Evolutionary conservation across 768 basidiomycete species (phyloP).

Genomic region (Termitomyces sp.): DNA sequence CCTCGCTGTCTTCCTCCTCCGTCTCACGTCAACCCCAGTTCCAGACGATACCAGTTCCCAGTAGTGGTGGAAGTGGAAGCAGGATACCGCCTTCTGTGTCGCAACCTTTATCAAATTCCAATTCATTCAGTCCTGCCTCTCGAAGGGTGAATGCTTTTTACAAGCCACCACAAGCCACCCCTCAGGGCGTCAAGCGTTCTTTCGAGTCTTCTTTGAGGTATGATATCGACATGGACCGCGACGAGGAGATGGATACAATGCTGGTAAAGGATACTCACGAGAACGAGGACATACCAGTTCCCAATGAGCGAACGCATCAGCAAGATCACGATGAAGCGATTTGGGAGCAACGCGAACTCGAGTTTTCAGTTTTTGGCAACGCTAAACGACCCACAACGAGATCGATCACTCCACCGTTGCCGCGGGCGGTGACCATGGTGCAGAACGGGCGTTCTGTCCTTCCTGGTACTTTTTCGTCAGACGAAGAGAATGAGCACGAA

Average conservation of each 20-base stretch:
- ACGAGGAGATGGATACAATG: slow-evolving; percentile 6
- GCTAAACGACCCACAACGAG: slow-evolving; percentile 7
- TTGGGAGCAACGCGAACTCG: slow-evolving; percentile 6
- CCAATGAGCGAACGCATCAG: slow-evolving; percentile 11
- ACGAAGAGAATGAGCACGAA: slow-evolving; percentile 32
- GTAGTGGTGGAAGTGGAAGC: background rate
- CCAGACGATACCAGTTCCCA: background rate
- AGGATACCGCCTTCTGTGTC: background rate
- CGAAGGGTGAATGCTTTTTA: slow-evolving; percentile 64
- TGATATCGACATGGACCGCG: slow-evolving; percentile 1
- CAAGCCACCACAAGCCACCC: slow-evolving; percentile 35
- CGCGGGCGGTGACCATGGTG: slow-evolving; percentile 5
- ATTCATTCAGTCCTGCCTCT: slow-evolving; percentile 43
- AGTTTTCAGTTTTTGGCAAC: slow-evolving; percentile 18
- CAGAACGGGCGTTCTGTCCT: slow-evolving; percentile 23
- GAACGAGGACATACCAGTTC: slow-evolving; percentile 6
- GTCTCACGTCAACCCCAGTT: slow-evolving; percentile 1
- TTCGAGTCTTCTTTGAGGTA: slow-evolving; percentile 16
- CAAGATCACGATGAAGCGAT: background rate
- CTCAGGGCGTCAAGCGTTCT: slow-evolving; percentile 27
- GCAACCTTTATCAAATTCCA: background rate
- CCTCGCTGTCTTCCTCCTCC: slow-evolving; percentile 8
- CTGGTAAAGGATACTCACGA: slow-evolving; percentile 4
- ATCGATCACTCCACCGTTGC: background rate
- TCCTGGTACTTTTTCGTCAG: slow-evolving; percentile 41